Conservation (phyloP, 2,329 filamentous ascomycete genomes). For the Aureobasidium sp. region DNA sequence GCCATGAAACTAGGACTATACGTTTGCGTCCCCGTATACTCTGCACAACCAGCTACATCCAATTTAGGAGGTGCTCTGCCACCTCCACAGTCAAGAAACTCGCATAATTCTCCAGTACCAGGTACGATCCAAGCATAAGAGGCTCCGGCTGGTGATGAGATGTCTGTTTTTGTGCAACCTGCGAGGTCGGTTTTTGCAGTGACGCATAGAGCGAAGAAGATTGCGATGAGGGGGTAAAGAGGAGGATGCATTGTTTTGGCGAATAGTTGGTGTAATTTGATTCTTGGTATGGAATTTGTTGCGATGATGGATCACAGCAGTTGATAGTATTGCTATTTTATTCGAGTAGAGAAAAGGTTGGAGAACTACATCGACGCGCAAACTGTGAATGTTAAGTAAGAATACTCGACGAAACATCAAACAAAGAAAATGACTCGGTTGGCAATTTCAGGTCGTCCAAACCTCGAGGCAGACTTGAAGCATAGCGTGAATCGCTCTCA, state of each 20-base stretch:
- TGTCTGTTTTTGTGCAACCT: slow-evolving; percentile 36
- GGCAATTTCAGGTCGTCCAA: neutral
- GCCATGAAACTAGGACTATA: slow-evolving; percentile 45
- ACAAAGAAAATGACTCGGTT: neutral
- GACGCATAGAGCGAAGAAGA: slow-evolving; percentile 7
- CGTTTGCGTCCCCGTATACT: slow-evolving; percentile 47
- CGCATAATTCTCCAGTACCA: slow-evolving; percentile 56
- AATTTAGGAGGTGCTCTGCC: slow-evolving; percentile 47
- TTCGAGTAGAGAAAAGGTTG: no score
- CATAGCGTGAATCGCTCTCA: neutral
- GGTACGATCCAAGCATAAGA: slow-evolving; percentile 53
- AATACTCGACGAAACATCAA: neutral
- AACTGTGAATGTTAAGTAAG: no score
- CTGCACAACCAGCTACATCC: slow-evolving; percentile 51
- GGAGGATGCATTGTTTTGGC: neutral
- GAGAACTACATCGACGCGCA: no score
- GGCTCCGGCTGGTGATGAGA: slow-evolving; percentile 32
- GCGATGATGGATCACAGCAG: no score
- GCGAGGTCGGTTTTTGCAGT: slow-evolving; percentile 30
- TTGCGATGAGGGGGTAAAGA: neutral
- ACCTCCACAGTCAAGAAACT: slow-evolving; percentile 57
- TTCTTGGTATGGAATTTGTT: no score
- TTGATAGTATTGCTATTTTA: no score
- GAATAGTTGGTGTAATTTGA: neutral
- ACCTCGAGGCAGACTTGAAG: neutral